Evolutionary conservation across 371 early-diverging fungal genomes (phyloP).

Genomic region (Mucor irregularis): DNA sequence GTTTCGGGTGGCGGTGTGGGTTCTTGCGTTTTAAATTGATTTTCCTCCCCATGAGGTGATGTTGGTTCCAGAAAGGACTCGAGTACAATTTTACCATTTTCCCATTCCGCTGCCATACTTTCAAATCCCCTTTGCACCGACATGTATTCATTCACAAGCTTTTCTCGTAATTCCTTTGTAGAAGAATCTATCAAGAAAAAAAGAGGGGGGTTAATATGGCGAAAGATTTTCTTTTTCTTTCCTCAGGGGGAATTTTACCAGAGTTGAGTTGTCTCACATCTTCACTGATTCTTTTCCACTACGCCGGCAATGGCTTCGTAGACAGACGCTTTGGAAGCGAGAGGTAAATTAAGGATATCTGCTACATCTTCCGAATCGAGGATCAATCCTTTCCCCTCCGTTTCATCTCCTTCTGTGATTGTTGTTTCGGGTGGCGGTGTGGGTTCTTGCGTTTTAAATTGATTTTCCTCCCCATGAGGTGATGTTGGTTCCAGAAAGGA

Average conservation of each 20-base stretch:
- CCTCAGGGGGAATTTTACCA: no score
- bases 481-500: conserved; percentile 23
- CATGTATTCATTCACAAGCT: conserved; percentile 33
- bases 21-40: neutral
- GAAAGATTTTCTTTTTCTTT: neutral
- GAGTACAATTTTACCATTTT: conserved; percentile 37
- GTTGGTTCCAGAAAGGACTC: conserved; percentile 21
- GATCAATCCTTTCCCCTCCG: conserved; percentile 25
- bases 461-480: conserved; percentile 7
- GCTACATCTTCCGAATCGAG: conserved; percentile 36
- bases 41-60: conserved; percentile 14
- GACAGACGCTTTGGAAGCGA: conserved; percentile 43
- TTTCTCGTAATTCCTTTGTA: conserved; percentile 18
- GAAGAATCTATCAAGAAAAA: neutral
- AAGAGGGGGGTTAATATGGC: no score
- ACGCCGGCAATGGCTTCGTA: conserved; percentile 48
- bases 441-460: neutral
- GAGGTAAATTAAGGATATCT: conserved; percentile 37
- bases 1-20: neutral
- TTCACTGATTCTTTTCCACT: conserved; percentile 39
- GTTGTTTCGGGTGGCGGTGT: neutral
- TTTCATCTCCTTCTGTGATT: conserved; percentile 17
- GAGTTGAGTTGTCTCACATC: conserved; percentile 40
- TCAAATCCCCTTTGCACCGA: conserved; percentile 41
- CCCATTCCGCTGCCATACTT: conserved; percentile 44